A percentile compares a stretch with the other conserved stretches of the same genome.
Conservation (phyloP, 176 grass and related monocot species). For the Saccharum officinarum region DNA sequence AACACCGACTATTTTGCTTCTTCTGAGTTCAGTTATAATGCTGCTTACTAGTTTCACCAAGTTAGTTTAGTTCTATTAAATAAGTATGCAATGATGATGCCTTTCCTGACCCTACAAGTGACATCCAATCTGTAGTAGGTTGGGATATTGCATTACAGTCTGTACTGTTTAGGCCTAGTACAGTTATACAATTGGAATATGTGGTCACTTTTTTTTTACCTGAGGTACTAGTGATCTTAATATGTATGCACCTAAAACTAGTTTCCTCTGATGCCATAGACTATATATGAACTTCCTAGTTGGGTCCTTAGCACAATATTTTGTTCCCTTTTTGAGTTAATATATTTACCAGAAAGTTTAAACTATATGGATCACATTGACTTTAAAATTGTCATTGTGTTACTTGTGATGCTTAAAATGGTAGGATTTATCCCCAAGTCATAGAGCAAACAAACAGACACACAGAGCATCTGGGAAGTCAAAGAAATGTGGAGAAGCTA, state of each 20-base stretch:
- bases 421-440: conserved; percentile 37
- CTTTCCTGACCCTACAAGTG: background rate
- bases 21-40: conserved; percentile 1
- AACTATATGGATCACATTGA: background rate
- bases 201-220: no score
- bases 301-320: background rate
- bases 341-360: background rate
- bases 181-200: no score
- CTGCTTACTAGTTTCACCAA: background rate
- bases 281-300: background rate
- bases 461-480: conserved; percentile 27
- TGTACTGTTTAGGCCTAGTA: background rate
- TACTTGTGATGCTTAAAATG: conserved; percentile 1
- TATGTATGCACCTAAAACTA: background rate
- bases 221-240: background rate
- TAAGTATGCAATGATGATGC: background rate
- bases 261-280: background rate
- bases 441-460: conserved; percentile 24
- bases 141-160: background rate
- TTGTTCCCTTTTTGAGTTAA: background rate
- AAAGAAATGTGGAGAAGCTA: conserved; percentile 31
- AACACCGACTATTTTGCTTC: background rate
- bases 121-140: background rate
- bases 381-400: background rate
- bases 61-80: background rate